Conservation (phyloP, 163 green algal genomes). For the Scenedesmus sp. region DNA sequence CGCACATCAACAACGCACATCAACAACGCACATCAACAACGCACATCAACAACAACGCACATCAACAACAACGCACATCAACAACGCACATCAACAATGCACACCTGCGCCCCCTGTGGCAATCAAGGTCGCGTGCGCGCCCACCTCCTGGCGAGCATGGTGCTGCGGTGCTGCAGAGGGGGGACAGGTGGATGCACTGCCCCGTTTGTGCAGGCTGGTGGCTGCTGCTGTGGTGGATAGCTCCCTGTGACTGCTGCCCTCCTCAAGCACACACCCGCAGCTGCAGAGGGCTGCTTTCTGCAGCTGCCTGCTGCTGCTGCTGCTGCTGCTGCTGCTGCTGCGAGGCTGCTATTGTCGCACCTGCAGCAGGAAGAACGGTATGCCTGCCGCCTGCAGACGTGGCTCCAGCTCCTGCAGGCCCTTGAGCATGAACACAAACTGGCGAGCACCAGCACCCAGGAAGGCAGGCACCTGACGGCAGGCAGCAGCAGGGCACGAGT, state of each 20-base stretch:
- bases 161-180: too few relatives aligned
- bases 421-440: constrained; percentile 97
- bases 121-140: too few relatives aligned
- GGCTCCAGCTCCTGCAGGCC: constrained; percentile 86
- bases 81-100: too few relatives aligned
- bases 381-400: constrained; percentile 79
- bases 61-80: too few relatives aligned
- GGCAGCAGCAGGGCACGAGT: neutral
- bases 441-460: constrained; percentile 86
- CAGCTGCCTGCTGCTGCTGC: neutral
- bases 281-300: neutral
- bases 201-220: too few relatives aligned
- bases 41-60: too few relatives aligned
- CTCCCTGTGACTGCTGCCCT: constrained; percentile 3
- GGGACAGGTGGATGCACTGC: too few relatives aligned
- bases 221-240: neutral
- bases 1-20: too few relatives aligned
- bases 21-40: too few relatives aligned
- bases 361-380: constrained; percentile 94
- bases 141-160: too few relatives aligned
- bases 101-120: too few relatives aligned
- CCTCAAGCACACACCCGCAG: neutral
- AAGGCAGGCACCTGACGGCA: constrained; percentile 79
- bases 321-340: constrained; percentile 1
- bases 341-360: constrained; percentile 49